Evolutionary conservation across 2,329 filamentous ascomycete genomes (phyloP).

Genomic region (Graphiopsis chlorocephala): DNA sequence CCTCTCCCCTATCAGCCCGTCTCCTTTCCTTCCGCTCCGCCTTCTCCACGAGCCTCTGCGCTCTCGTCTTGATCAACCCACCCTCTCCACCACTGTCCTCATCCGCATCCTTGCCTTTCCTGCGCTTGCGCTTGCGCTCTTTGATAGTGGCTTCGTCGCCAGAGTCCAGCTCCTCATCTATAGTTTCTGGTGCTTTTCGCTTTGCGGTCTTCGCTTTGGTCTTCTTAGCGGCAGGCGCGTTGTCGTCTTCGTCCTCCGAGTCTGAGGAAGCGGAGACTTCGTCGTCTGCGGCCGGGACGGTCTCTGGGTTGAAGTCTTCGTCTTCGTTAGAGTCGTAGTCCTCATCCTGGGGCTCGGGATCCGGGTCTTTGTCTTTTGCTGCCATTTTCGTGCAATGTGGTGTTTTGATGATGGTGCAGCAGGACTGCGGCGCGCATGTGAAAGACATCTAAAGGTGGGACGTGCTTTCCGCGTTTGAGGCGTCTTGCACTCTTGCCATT

Average conservation of each 20-base stretch:
- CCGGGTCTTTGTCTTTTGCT: constrained; percentile 12
- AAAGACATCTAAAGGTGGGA: neutral
- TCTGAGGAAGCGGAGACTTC: constrained; percentile 36
- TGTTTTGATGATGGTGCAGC: neutral
- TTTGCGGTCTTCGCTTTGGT: constrained; percentile 40
- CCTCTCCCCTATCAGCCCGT: constrained; percentile 42
- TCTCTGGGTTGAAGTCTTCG: constrained; percentile 43
- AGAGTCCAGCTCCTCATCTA: constrained; percentile 49
- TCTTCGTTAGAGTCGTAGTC: constrained; percentile 44
- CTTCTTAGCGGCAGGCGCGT: constrained; percentile 24
- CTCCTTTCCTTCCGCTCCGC: constrained; percentile 49
- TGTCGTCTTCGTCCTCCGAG: constrained; percentile 32
- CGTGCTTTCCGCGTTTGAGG: neutral
- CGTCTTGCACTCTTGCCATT: neutral
- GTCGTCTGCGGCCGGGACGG: constrained; percentile 27
- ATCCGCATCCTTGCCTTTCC: constrained; percentile 34
- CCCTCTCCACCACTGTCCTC: constrained; percentile 47
- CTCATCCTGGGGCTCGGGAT: constrained; percentile 26
- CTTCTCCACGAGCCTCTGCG: constrained; percentile 50
- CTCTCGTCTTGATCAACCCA: constrained; percentile 53
- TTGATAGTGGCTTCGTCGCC: constrained; percentile 57
- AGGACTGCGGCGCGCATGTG: neutral
- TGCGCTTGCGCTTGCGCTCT: constrained; percentile 43
- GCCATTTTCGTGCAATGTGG: constrained; percentile 13
- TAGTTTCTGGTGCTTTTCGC: constrained; percentile 31